Base-by-base conservation (phyloP, 331 rosid species). In the Acacia concinna region DNA sequence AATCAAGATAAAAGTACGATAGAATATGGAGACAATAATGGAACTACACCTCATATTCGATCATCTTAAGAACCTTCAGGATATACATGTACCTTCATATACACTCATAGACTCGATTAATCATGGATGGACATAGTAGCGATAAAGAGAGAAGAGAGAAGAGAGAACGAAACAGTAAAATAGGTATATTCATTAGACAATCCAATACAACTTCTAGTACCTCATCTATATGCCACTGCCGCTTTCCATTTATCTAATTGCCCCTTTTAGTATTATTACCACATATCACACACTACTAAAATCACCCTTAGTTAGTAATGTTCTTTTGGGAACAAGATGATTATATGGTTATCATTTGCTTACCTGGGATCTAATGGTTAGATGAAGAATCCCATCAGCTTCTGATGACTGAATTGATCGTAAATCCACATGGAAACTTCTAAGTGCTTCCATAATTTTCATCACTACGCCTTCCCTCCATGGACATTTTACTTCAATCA, bases 341-440 rank as follows among this genome's bases (percentile, higher is more conserved):
- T 41, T 47, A 23, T 10, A 40, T 25, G 23, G 70, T 43, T 67
- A 79, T 23, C 59, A 51, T 40, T 52, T 78, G 46, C 89, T 49
- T 83, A 91, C 98, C 93, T 72, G 83, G 37, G 95, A 91, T 78
- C 89, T 87, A 64, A 93, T 86, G 56, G 83, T 87, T 52, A 90
- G 70, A 78, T 78, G 78, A 84, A 93, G 85, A 83, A 75, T 82
- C 54, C 98, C 98, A 66, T 84, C 90, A 43, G 54, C 35, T 21
- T 85, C 89, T 71, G 89, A 87, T 54, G 97, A 93, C 84, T 88
- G 93, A 89, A 91, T 89, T 20, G 97, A 91, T 78, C 80, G 88
- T 52, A 88, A 87, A 85, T 90, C 92, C 80, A 91, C 71, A n/a
- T 68, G 82, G 82, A 91, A 82, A 82, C 51, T 76, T 83, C 85